Conservation (phyloP, 768 basidiomycete species). For the Hydnomerulius pinastri region DNA sequence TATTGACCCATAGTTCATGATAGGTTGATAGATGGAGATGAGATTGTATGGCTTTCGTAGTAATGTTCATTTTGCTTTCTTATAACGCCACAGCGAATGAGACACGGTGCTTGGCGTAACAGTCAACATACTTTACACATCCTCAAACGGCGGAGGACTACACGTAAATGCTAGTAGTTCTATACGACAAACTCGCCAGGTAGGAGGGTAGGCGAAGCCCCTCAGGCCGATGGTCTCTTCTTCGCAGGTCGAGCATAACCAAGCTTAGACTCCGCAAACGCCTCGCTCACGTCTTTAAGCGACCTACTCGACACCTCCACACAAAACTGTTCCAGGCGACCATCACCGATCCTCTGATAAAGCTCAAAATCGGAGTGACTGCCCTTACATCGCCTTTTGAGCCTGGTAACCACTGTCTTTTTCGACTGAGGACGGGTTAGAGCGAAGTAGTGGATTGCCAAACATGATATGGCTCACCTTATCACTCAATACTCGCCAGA, state of each 20-base stretch:
- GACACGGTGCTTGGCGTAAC: too few relatives aligned
- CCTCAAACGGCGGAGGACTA: too few relatives aligned
- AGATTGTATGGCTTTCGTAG: neutral
- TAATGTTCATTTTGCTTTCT: neutral
- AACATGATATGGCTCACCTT: slow-evolving; percentile 29
- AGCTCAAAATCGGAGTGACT: slow-evolving; percentile 37
- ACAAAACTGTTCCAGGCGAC: slow-evolving; percentile 47
- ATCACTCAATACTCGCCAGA: slow-evolving; percentile 43
- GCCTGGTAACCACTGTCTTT: slow-evolving; percentile 36
- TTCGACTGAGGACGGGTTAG: slow-evolving; percentile 25
- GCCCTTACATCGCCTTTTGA: slow-evolving; percentile 37
- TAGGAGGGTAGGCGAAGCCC: too few relatives aligned
- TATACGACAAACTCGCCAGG: too few relatives aligned
- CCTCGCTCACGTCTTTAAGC: slow-evolving; percentile 18
- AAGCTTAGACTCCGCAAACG: slow-evolving; percentile 26
- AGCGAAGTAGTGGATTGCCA: slow-evolving; percentile 5
- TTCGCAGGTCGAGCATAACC: slow-evolving; percentile 11
- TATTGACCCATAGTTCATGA: too few relatives aligned
- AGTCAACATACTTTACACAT: too few relatives aligned
- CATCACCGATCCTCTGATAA: slow-evolving; percentile 37
- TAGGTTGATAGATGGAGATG: neutral
- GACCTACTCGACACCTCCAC: slow-evolving; percentile 36
- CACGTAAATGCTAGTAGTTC: too few relatives aligned
- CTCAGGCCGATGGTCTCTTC: too few relatives aligned
- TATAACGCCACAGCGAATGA: too few relatives aligned